Evolutionary conservation across 352 stramenopile genomes (phyloP), one percentile per base, ranked within the genome.

Genomic region (Peronospora destructor): DNA sequence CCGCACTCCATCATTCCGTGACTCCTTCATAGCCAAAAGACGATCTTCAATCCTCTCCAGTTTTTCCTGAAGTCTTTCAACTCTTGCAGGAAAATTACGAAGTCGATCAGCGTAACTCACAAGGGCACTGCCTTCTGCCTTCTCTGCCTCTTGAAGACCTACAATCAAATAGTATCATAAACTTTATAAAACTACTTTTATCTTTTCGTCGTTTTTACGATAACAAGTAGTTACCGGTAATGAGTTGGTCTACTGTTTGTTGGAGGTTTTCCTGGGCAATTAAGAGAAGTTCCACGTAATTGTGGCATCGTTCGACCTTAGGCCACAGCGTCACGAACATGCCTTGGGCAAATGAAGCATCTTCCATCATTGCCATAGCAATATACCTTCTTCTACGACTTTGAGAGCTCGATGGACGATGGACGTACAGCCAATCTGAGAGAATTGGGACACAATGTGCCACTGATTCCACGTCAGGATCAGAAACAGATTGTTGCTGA

Each of bases 241-340:
- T 66, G 7, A 89, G 71, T 45, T 70, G 49, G 37, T 84, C 73
- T 29, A 89, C 62, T 1, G 78, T 89, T 19, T 68, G 44, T 39
- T 90, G 81, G 14, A 92, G 71, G 42, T 87, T 70, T 36, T 81
- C 68, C 49, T 92, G 78, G 17, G 78, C 80, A 7, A 61, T 71
- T 35, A 89, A 44, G 44, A 92, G 63, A 51, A 85, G 62, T 30
- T 66, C 62, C 41, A 90, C 78, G 56, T 92, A 89, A 47, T 73
- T 68, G 61, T 90, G 64, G 38, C 81, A 92, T 23, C 79, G 78
- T 45, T 88, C 78, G 17, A 92, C 71, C 52, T 92, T 92, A 14
- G 81, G 81, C 81, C 81, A 92, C 36, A 92, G 61, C 44, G 76
- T 56, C 51, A 81, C 76, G 51, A 87, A 88, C 81, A 90, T 85